phyloP scores from a whole-genome alignment of 306 rosid genomes.

The Trifolium fragiferum region DNA sequence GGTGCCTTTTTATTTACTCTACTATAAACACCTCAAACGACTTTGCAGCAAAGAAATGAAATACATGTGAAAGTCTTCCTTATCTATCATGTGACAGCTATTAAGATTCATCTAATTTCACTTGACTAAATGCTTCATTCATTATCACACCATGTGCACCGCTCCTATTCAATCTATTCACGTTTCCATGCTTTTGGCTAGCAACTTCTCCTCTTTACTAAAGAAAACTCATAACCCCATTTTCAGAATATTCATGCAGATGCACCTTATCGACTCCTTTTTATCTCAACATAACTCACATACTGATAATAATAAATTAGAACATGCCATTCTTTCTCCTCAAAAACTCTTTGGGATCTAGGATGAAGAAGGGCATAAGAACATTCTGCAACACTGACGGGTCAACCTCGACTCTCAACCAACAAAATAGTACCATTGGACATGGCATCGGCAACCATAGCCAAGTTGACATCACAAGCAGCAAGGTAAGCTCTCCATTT shows the following conservation, averaged over 20 bases:
- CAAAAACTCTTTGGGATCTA: constrained; percentile 75
- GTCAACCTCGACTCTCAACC: constrained; percentile 63
- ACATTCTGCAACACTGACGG: constrained; percentile 65
- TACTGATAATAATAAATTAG: constrained; percentile 40
- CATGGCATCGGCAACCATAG: constrained; percentile 14
- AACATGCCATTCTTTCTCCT: constrained; percentile 74
- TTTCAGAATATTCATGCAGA: constrained; percentile 42
- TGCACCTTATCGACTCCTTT: constrained; percentile 3
- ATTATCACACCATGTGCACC: constrained; percentile 66
- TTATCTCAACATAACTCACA: background rate
- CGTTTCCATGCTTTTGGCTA: constrained; percentile 47
- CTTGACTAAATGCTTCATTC: constrained; percentile 43
- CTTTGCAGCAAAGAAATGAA: constrained; percentile 48
- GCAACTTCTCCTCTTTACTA: constrained; percentile 31
- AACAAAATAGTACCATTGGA: constrained; percentile 40
- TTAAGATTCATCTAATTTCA: constrained; percentile 53
- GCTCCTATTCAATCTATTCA: constrained; percentile 72
- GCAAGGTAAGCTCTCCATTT: constrained; percentile 47
- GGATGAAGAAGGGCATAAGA: constrained; percentile 79
- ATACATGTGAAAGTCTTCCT: constrained; percentile 45
- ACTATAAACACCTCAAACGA: constrained; percentile 40
- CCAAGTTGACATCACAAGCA: constrained; percentile 41
- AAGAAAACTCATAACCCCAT: constrained; percentile 42
- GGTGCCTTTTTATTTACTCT: constrained; percentile 34
- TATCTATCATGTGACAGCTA: constrained; percentile 52